Conservation (phyloP, 2,329 filamentous ascomycete species). For the Pseudopithomyces chartarum region DNA sequence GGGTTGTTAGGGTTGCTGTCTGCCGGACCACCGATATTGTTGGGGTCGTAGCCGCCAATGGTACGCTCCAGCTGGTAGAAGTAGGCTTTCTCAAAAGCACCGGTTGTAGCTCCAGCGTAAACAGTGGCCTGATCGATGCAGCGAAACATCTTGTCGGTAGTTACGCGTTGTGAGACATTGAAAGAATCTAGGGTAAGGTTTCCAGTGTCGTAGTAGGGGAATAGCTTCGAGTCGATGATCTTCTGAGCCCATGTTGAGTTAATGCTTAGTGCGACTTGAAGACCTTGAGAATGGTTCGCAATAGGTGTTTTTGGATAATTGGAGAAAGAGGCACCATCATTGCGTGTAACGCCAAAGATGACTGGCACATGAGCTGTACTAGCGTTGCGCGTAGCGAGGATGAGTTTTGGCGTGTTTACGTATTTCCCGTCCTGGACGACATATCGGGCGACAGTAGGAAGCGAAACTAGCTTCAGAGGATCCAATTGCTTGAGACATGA, state of each 20-base stretch:
- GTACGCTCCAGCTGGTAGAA: constrained; percentile 66
- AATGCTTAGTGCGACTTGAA: constrained; percentile 54
- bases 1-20: constrained; percentile 57
- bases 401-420: constrained; percentile 57
- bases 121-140: constrained; percentile 65
- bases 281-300: constrained; percentile 48
- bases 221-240: constrained; percentile 51
- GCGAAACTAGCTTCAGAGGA: constrained; percentile 46
- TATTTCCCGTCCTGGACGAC: constrained; percentile 65
- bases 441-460: constrained; percentile 54
- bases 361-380: constrained; percentile 57
- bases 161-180: constrained; percentile 59
- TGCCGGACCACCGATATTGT: constrained; percentile 55
- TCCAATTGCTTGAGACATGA: constrained; percentile 59
- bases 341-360: constrained; percentile 60
- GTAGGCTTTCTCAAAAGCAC: constrained; percentile 57
- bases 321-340: constrained; percentile 63
- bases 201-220: constrained; percentile 55
- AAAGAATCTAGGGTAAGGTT: constrained; percentile 62
- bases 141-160: constrained; percentile 64
- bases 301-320: constrained; percentile 53
- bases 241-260: constrained; percentile 44
- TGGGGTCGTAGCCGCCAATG: constrained; percentile 59
- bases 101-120: constrained; percentile 53
- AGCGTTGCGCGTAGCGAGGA: constrained; percentile 49